Evolutionary conservation across 2,329 filamentous ascomycete species (phyloP), one percentile per base, ranked within the genome.

Genomic region (Ascochyta koolunga): DNA sequence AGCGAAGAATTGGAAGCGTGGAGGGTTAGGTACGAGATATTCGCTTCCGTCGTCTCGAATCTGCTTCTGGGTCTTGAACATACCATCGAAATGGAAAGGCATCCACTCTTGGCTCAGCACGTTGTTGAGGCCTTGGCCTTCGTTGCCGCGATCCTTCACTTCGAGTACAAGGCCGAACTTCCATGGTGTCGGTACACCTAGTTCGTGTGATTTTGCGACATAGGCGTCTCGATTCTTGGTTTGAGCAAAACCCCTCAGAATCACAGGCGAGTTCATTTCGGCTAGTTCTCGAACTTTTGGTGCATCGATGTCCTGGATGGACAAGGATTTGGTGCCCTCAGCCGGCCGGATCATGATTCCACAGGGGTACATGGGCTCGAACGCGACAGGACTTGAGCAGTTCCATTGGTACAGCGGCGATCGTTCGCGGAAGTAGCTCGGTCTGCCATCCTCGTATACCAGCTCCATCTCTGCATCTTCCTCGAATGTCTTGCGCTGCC

Each of bases 141-240:
- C 73, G 1, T 68, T 77, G 45, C 81, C 83, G 10, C 82, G 82
- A 46, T 87, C 83, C 59, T 86, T 84, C 0, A 86, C 84, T 54
- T 86, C 83, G 2, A 85, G 84, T 7, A 87, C 74, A 65, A 86
- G 83, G 0, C 82, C 83, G 47, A 83, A 84, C 50, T 79, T 83
- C 83, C 82, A 84, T 0, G 80, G 77, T 6, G 78, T 64, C 0
- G 81, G 78, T 1, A 65, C 71, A 21, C 83, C 82, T 3, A 84
- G 72, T 10, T 83, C 77, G 7, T 76, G 59, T 0, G 78, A 76
- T 48, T 82, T 82, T 2, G 75, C 68, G 9, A 82, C 66, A 38
- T 82, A 83, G 0, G 73, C 44, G 0, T 80, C 77, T 5, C 79
- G 72, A n/a, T 80, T 69, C 0, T 75, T 77, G 3, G 77, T 82